phyloP scores from a whole-genome alignment of 352 stramenopile species.

The Elongisporangium anandrum region DNA sequence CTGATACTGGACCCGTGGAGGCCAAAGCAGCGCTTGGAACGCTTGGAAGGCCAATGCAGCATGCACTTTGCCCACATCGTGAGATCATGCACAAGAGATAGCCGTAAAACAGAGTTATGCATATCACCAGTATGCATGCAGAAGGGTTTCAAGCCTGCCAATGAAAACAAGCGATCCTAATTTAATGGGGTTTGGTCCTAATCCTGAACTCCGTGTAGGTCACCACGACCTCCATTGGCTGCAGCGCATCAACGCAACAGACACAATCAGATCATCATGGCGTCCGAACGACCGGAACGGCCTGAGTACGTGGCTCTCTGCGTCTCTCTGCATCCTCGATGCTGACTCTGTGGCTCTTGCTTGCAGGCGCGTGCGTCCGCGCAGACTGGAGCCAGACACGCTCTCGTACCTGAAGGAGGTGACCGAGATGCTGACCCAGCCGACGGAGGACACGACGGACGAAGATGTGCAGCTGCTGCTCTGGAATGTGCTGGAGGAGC shows the following conservation, averaged over 20 bases:
- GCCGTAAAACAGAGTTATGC: neutral
- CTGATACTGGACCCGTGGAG: too few relatives aligned
- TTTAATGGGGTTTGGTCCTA: neutral
- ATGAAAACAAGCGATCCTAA: neutral
- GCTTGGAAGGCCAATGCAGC: too few relatives aligned
- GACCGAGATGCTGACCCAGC: conserved; percentile 62
- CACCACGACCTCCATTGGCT: neutral
- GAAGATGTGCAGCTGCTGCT: conserved; percentile 62
- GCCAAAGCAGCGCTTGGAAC: too few relatives aligned
- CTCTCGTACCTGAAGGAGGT: conserved; percentile 83
- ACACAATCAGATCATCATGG: neutral
- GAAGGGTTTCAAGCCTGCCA: neutral
- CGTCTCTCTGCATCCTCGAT: neutral
- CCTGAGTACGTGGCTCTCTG: neutral
- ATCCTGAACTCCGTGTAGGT: neutral
- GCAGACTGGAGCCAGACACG: conserved; percentile 70
- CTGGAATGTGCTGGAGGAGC: conserved; percentile 80
- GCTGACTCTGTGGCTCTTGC: neutral
- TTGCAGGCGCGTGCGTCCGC: conserved; percentile 58
- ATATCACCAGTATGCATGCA: neutral
- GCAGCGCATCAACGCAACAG: neutral
- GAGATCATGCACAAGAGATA: too few relatives aligned
- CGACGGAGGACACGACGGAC: conserved; percentile 40
- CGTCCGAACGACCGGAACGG: neutral
- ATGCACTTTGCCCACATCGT: too few relatives aligned